Percentiles rank a stretch among this genome's conserved stretches.
These are phyloP conservation scores for Hibiscus syriacus DNA, from an alignment of 345 rosid species.

Conservation along the genomic window DNA sequence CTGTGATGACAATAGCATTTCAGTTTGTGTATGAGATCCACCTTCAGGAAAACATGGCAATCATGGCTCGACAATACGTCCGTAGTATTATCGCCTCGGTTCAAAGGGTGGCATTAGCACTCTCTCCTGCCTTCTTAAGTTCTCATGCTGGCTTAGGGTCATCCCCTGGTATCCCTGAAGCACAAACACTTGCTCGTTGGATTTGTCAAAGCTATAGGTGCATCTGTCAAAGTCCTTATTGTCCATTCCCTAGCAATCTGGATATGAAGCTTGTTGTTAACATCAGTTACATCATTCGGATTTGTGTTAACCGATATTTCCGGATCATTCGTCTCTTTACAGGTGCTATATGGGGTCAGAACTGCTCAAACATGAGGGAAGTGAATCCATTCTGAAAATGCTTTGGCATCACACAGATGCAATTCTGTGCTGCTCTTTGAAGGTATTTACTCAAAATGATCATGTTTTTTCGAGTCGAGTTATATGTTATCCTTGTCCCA, in stretches of 20 bases:
- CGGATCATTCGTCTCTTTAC: background rate
- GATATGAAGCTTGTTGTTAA: background rate
- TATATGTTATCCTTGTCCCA: background rate
- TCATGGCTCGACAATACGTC: constrained; percentile 90
- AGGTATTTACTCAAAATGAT: constrained; percentile 27
- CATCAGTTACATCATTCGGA: background rate
- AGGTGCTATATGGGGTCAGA: constrained; percentile 81
- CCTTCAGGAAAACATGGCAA: constrained; percentile 76
- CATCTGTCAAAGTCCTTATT: background rate
- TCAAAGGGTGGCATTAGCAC: constrained; percentile 92
- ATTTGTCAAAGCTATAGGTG: constrained; percentile 75
- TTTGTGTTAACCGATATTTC: background rate
- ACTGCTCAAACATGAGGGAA: constrained; percentile 66
- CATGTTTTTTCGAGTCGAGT: background rate
- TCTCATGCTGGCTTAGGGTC: constrained; percentile 48
- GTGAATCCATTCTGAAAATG: constrained; percentile 62
- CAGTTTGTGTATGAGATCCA: constrained; percentile 84
- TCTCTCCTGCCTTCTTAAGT: constrained; percentile 69
- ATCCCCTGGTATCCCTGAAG: constrained; percentile 81
- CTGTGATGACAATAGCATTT: constrained; percentile 95
- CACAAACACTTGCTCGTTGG: constrained; percentile 88
- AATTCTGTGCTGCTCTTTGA: constrained; percentile 83
- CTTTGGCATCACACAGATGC: constrained; percentile 93
- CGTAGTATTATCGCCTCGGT: constrained; percentile 82
- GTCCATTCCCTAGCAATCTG: background rate